phyloP scores from a whole-genome alignment of 129 eudicot genomes.

The Flaveria brownii region DNA sequence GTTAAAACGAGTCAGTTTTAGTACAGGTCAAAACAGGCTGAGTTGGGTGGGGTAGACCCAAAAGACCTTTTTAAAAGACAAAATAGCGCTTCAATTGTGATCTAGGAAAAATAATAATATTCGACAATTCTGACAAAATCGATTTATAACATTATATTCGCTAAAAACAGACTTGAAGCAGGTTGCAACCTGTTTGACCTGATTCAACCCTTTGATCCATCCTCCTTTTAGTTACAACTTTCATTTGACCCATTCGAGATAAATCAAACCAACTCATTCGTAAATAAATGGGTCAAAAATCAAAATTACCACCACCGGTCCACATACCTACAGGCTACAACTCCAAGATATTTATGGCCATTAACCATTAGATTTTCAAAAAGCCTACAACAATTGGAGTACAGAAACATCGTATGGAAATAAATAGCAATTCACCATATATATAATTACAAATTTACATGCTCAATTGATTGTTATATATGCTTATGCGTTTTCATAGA shows the following conservation, averaged over 20 bases:
- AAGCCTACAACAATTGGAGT: too few species aligned
- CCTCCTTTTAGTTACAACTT: neutral
- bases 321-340: too few species aligned
- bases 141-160: neutral
- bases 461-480: neutral
- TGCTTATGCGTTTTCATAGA: neutral
- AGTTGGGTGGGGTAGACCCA: neutral
- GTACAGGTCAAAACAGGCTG: neutral
- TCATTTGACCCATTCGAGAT: too few species aligned
- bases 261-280: too few species aligned
- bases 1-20: neutral
- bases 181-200: neutral
- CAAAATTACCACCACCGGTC: too few species aligned
- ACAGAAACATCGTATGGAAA: too few species aligned
- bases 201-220: neutral
- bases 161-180: neutral
- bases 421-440: too few species aligned
- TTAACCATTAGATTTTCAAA: too few species aligned
- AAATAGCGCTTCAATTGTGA: neutral
- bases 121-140: neutral
- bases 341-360: too few species aligned
- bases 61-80: neutral
- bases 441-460: neutral
- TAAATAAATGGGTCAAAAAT: too few species aligned
- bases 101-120: neutral